Conservation (phyloP, 805 yeast genomes). For the Suhomyces sp. region DNA sequence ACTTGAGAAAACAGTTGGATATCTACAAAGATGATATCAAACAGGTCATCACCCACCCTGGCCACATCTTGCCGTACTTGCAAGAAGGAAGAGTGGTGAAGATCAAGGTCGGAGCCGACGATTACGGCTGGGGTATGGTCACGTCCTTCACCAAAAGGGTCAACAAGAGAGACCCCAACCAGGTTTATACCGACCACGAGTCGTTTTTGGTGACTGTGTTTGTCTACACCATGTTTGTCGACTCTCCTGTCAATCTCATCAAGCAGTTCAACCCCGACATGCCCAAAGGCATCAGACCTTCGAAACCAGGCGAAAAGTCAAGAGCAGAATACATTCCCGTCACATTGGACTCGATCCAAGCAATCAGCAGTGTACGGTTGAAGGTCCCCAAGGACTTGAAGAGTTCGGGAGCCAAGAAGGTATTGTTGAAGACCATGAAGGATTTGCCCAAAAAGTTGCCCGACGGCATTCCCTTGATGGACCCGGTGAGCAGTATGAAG, state of each 20-base stretch:
- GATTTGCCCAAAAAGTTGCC: constrained; percentile 84
- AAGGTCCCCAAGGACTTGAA: constrained; percentile 76
- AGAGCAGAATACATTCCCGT: constrained; percentile 80
- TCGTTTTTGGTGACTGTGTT: constrained; percentile 85
- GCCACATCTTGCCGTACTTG: constrained; percentile 75
- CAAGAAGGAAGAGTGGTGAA: constrained; percentile 86
- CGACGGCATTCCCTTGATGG: constrained; percentile 87
- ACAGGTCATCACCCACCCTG: constrained; percentile 86
- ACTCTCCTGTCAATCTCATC: constrained; percentile 79
- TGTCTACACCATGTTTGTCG: constrained; percentile 71
- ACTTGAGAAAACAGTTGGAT: constrained; percentile 67
- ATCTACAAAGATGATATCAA: constrained; percentile 72
- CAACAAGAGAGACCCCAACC: constrained; percentile 56
- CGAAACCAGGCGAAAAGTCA: constrained; percentile 65
- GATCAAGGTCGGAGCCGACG: constrained; percentile 56
- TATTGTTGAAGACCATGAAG: constrained; percentile 63
- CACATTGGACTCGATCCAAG: constrained; percentile 70
- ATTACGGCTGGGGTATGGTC: constrained; percentile 97
- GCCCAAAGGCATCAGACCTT: constrained; percentile 88
- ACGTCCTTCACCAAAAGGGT: constrained; percentile 70
- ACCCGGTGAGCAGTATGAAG: constrained; percentile 91
- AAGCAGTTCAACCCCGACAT: constrained; percentile 75
- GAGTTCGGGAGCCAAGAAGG: constrained; percentile 53
- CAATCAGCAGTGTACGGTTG: constrained; percentile 77
- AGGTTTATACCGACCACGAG: constrained; percentile 76